phyloP scores from a whole-genome alignment of 2,329 filamentous ascomycete species.

The Calonectria leucothoes region DNA sequence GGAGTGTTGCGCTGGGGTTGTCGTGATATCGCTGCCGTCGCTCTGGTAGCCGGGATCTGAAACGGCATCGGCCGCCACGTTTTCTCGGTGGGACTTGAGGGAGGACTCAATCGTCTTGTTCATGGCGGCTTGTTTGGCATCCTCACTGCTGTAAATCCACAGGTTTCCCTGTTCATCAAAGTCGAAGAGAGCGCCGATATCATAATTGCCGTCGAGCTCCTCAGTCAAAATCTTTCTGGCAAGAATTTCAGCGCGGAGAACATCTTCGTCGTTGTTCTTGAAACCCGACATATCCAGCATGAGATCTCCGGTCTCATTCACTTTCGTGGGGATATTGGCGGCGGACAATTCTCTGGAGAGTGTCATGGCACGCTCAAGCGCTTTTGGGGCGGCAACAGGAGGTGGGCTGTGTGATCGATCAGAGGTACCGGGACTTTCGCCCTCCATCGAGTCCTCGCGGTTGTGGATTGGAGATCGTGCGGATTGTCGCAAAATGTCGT shows the following conservation, averaged over 20 bases:
- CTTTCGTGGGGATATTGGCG: slow-evolving; percentile 91
- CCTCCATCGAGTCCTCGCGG: slow-evolving; percentile 50
- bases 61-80: slow-evolving; percentile 79
- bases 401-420: slow-evolving; percentile 82
- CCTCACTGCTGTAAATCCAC: slow-evolving; percentile 99
- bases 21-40: slow-evolving; percentile 77
- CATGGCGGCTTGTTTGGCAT: slow-evolving; percentile 90
- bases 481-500: slow-evolving; percentile 64
- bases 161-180: slow-evolving; percentile 96
- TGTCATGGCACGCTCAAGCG: slow-evolving; percentile 83
- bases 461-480: slow-evolving; percentile 53
- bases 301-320: slow-evolving; percentile 93
- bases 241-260: slow-evolving; percentile 90
- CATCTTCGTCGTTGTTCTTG: slow-evolving; percentile 93
- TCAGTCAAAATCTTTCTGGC: slow-evolving; percentile 93
- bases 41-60: slow-evolving; percentile 97
- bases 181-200: slow-evolving; percentile 94
- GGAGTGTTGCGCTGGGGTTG: slow-evolving; percentile 56
- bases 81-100: slow-evolving; percentile 56
- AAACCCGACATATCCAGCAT: slow-evolving; percentile 99
- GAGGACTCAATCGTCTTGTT: slow-evolving; percentile 69
- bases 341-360: slow-evolving; percentile 88
- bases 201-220: slow-evolving; percentile 93
- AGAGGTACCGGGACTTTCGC: slow-evolving; percentile 53
- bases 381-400: slow-evolving; percentile 77